Percentiles rank a stretch among this genome's conserved stretches.
Conservation (phyloP, 805 yeast species). For the Nakazawaea sp. region DNA sequence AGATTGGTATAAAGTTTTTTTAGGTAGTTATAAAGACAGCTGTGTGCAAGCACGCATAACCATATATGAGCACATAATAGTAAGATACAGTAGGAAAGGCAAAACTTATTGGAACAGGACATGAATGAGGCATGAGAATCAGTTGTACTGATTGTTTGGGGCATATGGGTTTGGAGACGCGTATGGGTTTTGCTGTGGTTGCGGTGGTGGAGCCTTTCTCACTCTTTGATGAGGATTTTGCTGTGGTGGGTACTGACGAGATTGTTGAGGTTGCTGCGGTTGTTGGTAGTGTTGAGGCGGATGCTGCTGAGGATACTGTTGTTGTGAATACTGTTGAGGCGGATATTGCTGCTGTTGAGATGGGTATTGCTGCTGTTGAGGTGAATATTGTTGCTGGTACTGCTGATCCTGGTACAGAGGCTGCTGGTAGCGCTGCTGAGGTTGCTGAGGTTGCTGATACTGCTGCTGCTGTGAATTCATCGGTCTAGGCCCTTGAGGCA, state of each 20-base stretch:
- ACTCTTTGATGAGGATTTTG: background rate
- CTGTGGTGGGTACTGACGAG: background rate
- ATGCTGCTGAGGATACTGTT: constrained; percentile 8
- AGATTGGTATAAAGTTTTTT: too few species aligned
- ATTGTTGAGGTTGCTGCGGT: background rate
- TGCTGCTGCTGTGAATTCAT: constrained; percentile 6
- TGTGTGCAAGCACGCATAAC: too few species aligned
- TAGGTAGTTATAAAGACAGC: background rate
- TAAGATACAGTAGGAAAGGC: too few species aligned
- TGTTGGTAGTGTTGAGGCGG: background rate
- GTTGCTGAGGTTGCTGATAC: constrained; percentile 5
- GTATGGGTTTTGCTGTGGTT: background rate
- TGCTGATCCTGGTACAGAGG: constrained; percentile 1
- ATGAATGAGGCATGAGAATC: too few species aligned
- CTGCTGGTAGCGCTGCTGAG: constrained; percentile 5
- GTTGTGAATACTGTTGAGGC: background rate
- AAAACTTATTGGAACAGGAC: too few species aligned
- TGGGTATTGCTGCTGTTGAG: constrained; percentile 10
- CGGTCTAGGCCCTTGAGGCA: constrained; percentile 12
- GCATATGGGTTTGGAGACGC: constrained; percentile 3
- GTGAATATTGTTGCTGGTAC: constrained; percentile 9
- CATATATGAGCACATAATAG: too few species aligned
- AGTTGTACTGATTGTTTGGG: background rate
- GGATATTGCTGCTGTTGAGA: constrained; percentile 9
- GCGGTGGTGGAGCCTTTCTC: constrained; percentile 1